Percentiles rank a stretch among this genome's conserved stretches.
Conservation (phyloP, 2,329 filamentous ascomycete species). For the Onygenales sp. region DNA sequence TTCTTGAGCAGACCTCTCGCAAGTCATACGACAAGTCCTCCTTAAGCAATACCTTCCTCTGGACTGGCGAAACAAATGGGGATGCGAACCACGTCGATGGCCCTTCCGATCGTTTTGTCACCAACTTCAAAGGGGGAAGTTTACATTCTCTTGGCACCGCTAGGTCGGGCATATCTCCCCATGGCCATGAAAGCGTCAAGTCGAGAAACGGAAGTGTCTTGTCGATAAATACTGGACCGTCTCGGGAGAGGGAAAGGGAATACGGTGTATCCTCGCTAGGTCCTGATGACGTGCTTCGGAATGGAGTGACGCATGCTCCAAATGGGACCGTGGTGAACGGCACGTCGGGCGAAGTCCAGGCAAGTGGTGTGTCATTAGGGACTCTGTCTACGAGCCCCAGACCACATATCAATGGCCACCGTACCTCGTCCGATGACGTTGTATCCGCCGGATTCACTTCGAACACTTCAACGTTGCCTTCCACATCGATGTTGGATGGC, state of each 20-base stretch:
- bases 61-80: constrained; percentile 33
- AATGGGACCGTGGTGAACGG: neutral
- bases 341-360: neutral
- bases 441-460: constrained; percentile 19
- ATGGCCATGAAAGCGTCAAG: constrained; percentile 30
- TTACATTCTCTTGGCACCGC: constrained; percentile 47
- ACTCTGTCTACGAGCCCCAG: constrained; percentile 19
- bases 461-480: constrained; percentile 21
- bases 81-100: constrained; percentile 31
- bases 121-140: constrained; percentile 41
- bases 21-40: constrained; percentile 37
- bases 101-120: constrained; percentile 30
- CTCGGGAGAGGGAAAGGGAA: constrained; percentile 23
- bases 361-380: neutral
- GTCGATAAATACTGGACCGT: constrained; percentile 28
- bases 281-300: neutral
- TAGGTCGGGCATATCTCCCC: constrained; percentile 36
- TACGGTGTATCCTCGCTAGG: neutral
- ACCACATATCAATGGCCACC: constrained; percentile 24
- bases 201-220: constrained; percentile 41
- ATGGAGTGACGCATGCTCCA: neutral
- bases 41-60: constrained; percentile 37
- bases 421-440: constrained; percentile 22
- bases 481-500: constrained; percentile 25
- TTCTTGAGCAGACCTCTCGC: constrained; percentile 31